Conservation (phyloP, 495 filamentous ascomycete genomes). For the Bathelium albidoporum region DNA sequence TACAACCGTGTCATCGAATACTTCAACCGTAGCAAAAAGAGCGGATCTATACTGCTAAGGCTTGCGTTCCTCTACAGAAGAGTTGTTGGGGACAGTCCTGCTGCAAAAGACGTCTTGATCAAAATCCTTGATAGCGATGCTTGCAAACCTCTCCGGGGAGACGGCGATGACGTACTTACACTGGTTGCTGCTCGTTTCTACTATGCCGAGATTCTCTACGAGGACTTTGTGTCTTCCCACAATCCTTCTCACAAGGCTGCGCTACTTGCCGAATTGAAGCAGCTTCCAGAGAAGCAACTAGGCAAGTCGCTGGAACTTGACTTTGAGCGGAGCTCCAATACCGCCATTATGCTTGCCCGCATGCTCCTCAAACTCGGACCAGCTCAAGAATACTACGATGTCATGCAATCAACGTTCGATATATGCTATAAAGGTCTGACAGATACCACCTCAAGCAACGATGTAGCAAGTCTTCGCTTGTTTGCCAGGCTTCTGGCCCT, state of each 20-base stretch:
- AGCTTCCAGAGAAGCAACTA: background rate
- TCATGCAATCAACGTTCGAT: constrained; percentile 5
- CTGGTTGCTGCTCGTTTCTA: background rate
- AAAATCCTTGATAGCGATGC: background rate
- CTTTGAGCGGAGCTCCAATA: constrained; percentile 4
- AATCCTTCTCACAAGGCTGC: background rate
- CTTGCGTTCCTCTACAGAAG: constrained; percentile 2
- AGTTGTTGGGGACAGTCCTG: background rate
- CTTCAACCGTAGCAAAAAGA: background rate
- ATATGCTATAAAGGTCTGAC: constrained; percentile 3
- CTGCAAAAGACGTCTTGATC: background rate
- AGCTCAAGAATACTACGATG: constrained; percentile 4
- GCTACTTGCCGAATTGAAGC: background rate
- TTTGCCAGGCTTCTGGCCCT: background rate
- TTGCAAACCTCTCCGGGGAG: background rate
- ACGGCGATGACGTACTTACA: background rate
- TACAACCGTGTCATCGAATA: background rate
- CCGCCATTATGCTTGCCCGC: background rate
- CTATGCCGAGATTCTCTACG: constrained; percentile 3
- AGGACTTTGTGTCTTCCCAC: constrained; percentile 1
- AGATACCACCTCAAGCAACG: background rate
- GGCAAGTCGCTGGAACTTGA: background rate
- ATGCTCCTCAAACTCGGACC: constrained; percentile 1
- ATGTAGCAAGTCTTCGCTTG: background rate
- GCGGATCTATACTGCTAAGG: background rate